Base-by-base conservation (phyloP, 2,329 filamentous ascomycete species). In the Macrophomina phaseolina region DNA sequence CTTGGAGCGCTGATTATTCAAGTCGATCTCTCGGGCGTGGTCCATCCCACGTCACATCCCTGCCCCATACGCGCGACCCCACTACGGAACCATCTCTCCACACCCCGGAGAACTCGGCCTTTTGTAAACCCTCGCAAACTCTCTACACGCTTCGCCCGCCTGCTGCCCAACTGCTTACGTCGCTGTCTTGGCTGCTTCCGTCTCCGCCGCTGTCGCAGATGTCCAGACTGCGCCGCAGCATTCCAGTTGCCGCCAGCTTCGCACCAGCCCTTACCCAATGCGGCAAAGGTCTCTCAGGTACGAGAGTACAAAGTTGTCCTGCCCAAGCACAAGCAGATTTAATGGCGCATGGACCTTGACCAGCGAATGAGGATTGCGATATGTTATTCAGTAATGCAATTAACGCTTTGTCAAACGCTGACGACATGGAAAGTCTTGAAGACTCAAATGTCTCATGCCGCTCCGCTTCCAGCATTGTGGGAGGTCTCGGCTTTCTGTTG, bases 1-100 rank as follows among this genome's bases (percentile, higher is more conserved):
- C 30, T 16, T 38, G 42, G 38, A 36, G 45, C 58, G 58, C 32
- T 62, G 58, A 62, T 62, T 62, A 65, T 56, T 56, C 51, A 56
- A 46, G 63, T 53, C 63, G 63, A 55, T 56, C 63, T 65, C 63
- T 62, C 58, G 28, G 40, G 42, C 45, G 36, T 62, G 42, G 42
- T 62, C 23, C 63, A 65, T 65, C 63, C 63, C 63, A 65, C 63
- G 63, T 65, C 63, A 65, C 63, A 65, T 65, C 63, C 63, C 63
- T 65, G 63, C 51, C 51, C 18, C 38, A 51, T 45, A n/a, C 51
- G 23, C n/a, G 16, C 58, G 58, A 62, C 58, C 58, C 58, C 58
- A 48, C 58, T 45, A 62, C 45, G n/a, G 58, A 18, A 23, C 58
- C n/a, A 34, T 14, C 58, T 36, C 42, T 38, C 30, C 32, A 62